Base-by-base conservation (phyloP, 2,329 filamentous ascomycete species). In the Diaporthe sp. region DNA sequence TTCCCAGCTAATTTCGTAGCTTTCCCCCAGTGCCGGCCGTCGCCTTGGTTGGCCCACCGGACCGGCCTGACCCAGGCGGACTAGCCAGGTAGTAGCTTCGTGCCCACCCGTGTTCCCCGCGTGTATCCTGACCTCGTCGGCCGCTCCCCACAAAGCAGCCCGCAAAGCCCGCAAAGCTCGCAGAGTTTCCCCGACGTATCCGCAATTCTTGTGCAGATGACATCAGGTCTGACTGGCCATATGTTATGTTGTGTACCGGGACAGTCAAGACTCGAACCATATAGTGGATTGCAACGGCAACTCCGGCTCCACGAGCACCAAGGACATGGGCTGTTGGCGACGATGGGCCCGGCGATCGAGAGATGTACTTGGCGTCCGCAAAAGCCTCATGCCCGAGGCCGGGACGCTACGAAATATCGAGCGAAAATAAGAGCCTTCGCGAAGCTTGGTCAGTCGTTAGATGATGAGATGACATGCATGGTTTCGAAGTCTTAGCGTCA, bases 391-490 rank as follows among this genome's bases (percentile, higher is more conserved):
- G 63, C 47, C 47, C 47, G 7, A 34, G 65, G 15, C 65, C 47
- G 34, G 28, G 4, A 39, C 25, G 65, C 65, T 68, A 53, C 63
- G 63, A 68, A 47, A 34, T 25, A 39, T 53, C 49, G 7, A 70
- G 65, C 65, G 65, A 55, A 9, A 28, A 42, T 42, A 20, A 42
- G 9, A 42, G 49, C 65, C 49, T 55, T 28, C 34, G 10, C 20
- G 31, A 28, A 13, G 13, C 5, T 31, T 44, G 31, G n/a, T 28
- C 47, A 49, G 42, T 65, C 28, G 25, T 49, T 47, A 12, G 22
- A 28, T 53, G 49, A 70, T 55, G 65, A 25, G 65, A 68, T 53
- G 63, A 68, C 47, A 39, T 68, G 65, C 47, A 53, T 68, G 47
- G 47, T 1, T 1, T 34, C 22, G 31, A 28, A 25, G 13, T 53